phyloP scores from a whole-genome alignment of 352 stramenopile species.

The Aphanomyces stellatus region DNA sequence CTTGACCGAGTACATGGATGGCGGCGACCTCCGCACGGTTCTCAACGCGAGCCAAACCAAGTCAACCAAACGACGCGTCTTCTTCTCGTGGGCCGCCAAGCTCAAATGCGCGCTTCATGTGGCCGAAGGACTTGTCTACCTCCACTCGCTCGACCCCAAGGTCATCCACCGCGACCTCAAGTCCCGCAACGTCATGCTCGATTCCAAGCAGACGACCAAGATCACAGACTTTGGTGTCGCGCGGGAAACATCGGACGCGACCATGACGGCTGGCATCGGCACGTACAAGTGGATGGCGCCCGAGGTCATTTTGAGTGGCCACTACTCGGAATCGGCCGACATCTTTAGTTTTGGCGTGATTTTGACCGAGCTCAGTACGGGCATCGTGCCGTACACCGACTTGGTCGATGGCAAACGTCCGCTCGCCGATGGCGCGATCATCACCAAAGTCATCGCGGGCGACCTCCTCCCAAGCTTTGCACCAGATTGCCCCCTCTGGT shows the following conservation, averaged over 20 bases:
- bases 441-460: background rate
- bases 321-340: slow-evolving; percentile 12
- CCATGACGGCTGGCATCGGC: slow-evolving; percentile 13
- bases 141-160: slow-evolving; percentile 6
- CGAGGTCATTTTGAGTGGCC: background rate
- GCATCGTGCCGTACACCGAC: slow-evolving; percentile 11
- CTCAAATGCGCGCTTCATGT: background rate
- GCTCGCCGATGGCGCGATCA: slow-evolving; percentile 1
- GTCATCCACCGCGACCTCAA: slow-evolving; percentile 11
- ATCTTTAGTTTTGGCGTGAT: slow-evolving; percentile 12
- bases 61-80: too few relatives aligned
- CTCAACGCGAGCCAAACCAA: background rate
- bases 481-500: background rate
- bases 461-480: slow-evolving; percentile 2
- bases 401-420: too few relatives aligned
- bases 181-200: slow-evolving; percentile 8
- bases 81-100: slow-evolving; percentile 6
- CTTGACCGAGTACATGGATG: slow-evolving; percentile 32
- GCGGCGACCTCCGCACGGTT: slow-evolving; percentile 28
- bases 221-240: slow-evolving; percentile 10
- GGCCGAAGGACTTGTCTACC: slow-evolving; percentile 3
- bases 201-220: background rate
- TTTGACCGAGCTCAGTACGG: slow-evolving; percentile 11
- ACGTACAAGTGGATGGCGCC: slow-evolving; percentile 14
- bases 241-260: background rate